A percentile compares a stretch with the other conserved stretches of the same genome.
phyloP scores from a whole-genome alignment of 2,329 filamentous ascomycete species.

The Aspergillus sojae region DNA sequence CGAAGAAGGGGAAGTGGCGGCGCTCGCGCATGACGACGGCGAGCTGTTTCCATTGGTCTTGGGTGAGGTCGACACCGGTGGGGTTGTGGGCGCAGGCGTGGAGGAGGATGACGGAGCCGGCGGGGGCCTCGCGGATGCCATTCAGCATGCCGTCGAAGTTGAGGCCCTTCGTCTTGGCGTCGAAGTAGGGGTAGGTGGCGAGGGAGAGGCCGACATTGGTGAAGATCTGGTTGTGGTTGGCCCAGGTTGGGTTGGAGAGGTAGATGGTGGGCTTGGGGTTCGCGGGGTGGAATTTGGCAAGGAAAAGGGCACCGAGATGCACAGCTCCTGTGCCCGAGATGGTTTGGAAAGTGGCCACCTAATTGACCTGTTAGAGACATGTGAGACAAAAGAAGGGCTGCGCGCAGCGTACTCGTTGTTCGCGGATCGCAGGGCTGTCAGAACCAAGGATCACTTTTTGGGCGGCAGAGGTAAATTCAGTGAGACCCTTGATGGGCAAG shows the following conservation, averaged over 20 bases:
- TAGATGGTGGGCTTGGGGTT: conserved; percentile 72
- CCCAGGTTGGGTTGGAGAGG: conserved; percentile 95
- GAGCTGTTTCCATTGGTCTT: conserved; percentile 92
- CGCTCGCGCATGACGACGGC: conserved; percentile 74
- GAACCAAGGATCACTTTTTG: conserved; percentile 84
- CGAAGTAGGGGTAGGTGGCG: conserved; percentile 92
- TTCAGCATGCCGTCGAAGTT: conserved; percentile 88
- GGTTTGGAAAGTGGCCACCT: conserved; percentile 80
- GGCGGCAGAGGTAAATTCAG: conserved; percentile 83
- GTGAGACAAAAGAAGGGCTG: background rate
- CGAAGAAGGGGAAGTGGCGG: conserved; percentile 96
- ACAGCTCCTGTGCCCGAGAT: conserved; percentile 97
- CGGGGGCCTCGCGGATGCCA: conserved; percentile 69
- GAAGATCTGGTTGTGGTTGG: conserved; percentile 99
- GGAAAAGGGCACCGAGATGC: conserved; percentile 90
- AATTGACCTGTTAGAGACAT: conserved; percentile 1
- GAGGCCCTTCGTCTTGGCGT: conserved; percentile 81
- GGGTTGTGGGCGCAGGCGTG: conserved; percentile 98
- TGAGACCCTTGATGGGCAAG: conserved; percentile 88
- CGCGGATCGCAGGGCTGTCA: conserved; percentile 77
- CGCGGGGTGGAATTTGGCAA: conserved; percentile 80
- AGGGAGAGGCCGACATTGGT: conserved; percentile 79
- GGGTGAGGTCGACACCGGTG: conserved; percentile 91
- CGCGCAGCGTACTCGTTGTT: conserved; percentile 67
- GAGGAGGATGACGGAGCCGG: conserved; percentile 82